A percentile compares a stretch with the other conserved stretches of the same genome.
phyloP scores from a whole-genome alignment of 129 eudicot species.

The Sambucus nigra region DNA sequence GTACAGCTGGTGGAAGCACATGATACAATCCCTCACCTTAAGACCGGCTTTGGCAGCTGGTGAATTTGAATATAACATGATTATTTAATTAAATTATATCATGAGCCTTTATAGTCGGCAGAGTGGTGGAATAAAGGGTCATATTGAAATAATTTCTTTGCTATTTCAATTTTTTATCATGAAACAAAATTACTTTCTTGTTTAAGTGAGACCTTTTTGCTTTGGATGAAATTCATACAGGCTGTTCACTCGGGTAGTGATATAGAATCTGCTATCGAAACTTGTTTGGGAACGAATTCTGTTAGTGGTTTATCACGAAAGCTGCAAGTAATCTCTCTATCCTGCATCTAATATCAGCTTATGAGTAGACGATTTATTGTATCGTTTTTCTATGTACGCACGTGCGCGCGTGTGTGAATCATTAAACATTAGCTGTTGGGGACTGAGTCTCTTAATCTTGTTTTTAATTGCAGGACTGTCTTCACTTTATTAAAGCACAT shows the following conservation, averaged over 20 bases:
- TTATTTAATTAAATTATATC: too few species aligned
- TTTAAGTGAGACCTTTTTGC: background rate
- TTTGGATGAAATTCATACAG: background rate
- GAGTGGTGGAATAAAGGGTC: too few species aligned
- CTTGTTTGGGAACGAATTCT: background rate
- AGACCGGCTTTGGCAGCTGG: too few species aligned
- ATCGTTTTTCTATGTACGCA: background rate
- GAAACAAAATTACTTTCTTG: too few species aligned
- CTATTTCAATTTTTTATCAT: too few species aligned
- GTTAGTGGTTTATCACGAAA: background rate
- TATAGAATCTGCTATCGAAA: background rate
- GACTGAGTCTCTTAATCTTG: background rate
- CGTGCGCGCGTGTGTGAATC: background rate
- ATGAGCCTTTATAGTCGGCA: too few species aligned
- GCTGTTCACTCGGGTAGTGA: slow-evolving; percentile 1
- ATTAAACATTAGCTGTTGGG: background rate
- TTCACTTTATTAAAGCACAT: slow-evolving; percentile 16
- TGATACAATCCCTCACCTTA: too few species aligned
- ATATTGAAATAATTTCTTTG: too few species aligned
- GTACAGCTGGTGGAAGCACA: too few species aligned
- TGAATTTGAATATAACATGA: too few species aligned
- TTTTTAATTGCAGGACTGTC: slow-evolving; percentile 12
- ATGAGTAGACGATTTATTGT: background rate
- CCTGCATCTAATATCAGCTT: background rate
- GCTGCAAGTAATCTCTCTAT: slow-evolving; percentile 1